Evolutionary conservation across 1,284 basidiomycete species (phyloP), one percentile per base, ranked within the genome.

Genomic region (Puccinia novopanici): DNA sequence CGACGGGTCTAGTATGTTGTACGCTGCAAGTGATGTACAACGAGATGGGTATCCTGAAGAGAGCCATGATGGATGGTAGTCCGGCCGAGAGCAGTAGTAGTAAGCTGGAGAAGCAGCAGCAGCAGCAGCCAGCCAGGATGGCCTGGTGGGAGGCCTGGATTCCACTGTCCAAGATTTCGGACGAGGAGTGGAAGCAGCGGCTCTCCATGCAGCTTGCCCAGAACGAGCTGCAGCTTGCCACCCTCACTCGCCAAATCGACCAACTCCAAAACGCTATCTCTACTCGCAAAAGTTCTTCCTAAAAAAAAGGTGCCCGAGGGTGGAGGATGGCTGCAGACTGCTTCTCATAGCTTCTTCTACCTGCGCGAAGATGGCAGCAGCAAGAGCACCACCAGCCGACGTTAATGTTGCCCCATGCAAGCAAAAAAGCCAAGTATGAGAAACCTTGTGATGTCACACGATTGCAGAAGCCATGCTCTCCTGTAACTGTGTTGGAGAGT

Each of bases 111-210:
- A 15, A 3, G 9, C 19, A 40, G 37, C 2, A 12, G n/a, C 75
- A 13, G 3, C 22, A 34, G 19, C 13, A 17, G 55, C 8, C 42
- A 34, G 34, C 34, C 34, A 34, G 34, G 34, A 24, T 37, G 24
- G 48, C 61, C 42, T 67, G 65, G 75, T 79, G 76, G 76, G 76
- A 79, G 37, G 17, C n/a, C 40, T 71, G 30, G 55, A 79, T 79
- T 37, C 76, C 76, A 40, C 55, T 79, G 0, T 27, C 52, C n/a
- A 70, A 50, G 42, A 79, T 79, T 12, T 24, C 65, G n/a, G 76
- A 79, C 34, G 24, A 57, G 19, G 67, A 71, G 17, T 79, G 76
- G 76, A 55, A 71, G 9, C 37, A 40, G 13, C 22, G 76, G 24
- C 48, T 79, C 3, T 54, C 30, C 0, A 0, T 27, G 2, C 37